Conservation (phyloP, 805 yeast genomes). For the Sugiyamaella americana region DNA sequence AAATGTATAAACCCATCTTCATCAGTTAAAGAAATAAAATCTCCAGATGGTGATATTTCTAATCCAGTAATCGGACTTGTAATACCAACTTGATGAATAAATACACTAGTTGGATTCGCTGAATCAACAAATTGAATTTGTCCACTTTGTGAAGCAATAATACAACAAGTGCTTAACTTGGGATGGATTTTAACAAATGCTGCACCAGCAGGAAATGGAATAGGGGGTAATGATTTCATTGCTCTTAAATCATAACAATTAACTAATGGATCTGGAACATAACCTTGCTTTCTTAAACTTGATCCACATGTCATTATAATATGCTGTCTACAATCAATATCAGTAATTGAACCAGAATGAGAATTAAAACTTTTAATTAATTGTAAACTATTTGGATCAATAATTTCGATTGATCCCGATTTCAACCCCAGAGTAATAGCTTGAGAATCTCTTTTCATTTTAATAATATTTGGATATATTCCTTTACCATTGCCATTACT, state of each 20-base stretch:
- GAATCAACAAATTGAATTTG: slow-evolving; percentile 82
- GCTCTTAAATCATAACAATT: slow-evolving; percentile 73
- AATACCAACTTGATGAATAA: slow-evolving; percentile 61
- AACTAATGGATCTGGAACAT: slow-evolving; percentile 70
- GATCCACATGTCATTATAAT: slow-evolving; percentile 63
- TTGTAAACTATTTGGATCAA: slow-evolving; percentile 34
- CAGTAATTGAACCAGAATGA: slow-evolving; percentile 36
- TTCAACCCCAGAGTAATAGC: slow-evolving; percentile 30
- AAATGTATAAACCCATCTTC: slow-evolving; percentile 54
- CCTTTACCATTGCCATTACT: slow-evolving; percentile 6
- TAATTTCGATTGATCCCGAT: slow-evolving; percentile 31
- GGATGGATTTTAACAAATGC: slow-evolving; percentile 81
- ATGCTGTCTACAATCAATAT: slow-evolving; percentile 34
- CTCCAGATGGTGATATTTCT: slow-evolving; percentile 66
- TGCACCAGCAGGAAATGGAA: slow-evolving; percentile 88
- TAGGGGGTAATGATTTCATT: slow-evolving; percentile 65
- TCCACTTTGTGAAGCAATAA: slow-evolving; percentile 70
- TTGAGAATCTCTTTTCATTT: slow-evolving; percentile 6
- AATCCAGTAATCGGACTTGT: slow-evolving; percentile 41
- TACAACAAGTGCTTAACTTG: slow-evolving; percentile 66
- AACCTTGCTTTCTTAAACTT: slow-evolving; percentile 57
- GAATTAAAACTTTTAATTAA: slow-evolving; percentile 28
- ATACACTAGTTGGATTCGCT: slow-evolving; percentile 64
- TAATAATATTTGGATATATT: slow-evolving; percentile 1
- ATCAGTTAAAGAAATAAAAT: slow-evolving; percentile 66